Conservation (phyloP, 2,329 filamentous ascomycete genomes). For the Pseudogymnoascus sp. region DNA sequence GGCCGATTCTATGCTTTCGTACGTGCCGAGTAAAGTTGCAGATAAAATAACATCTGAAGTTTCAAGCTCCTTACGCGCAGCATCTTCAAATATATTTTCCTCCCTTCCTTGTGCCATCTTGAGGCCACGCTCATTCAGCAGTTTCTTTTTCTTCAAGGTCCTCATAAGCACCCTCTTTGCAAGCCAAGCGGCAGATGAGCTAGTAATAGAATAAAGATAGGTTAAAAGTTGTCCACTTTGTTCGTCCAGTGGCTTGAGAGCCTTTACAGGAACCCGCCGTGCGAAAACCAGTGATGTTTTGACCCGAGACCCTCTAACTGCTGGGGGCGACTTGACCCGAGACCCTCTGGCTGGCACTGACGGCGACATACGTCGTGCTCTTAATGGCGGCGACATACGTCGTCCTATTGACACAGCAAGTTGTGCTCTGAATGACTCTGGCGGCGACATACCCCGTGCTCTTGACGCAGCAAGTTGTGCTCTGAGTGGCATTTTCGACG, state of each 20-base stretch:
- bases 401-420: too few species aligned
- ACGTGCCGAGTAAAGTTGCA: not conserved
- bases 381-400: too few species aligned
- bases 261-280: not conserved
- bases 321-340: not conserved
- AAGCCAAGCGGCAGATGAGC: not conserved
- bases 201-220: constrained; percentile 2
- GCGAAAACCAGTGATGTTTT: not conserved
- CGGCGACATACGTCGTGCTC: not conserved
- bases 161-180: constrained; percentile 43
- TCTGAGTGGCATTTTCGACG: not conserved
- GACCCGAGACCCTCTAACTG: not conserved
- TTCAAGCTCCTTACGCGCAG: not conserved
- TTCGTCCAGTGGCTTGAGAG: not conserved
- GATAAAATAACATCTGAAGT: not conserved
- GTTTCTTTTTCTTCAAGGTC: constrained; percentile 65
- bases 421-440: too few species aligned
- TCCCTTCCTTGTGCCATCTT: not conserved
- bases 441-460: too few species aligned
- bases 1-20: not conserved
- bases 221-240: not conserved
- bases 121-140: not conserved
- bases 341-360: too few species aligned
- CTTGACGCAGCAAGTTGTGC: too few species aligned
- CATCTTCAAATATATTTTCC: not conserved